Conservation (phyloP, 129 eudicot species). For the Cynara cardunculus region DNA sequence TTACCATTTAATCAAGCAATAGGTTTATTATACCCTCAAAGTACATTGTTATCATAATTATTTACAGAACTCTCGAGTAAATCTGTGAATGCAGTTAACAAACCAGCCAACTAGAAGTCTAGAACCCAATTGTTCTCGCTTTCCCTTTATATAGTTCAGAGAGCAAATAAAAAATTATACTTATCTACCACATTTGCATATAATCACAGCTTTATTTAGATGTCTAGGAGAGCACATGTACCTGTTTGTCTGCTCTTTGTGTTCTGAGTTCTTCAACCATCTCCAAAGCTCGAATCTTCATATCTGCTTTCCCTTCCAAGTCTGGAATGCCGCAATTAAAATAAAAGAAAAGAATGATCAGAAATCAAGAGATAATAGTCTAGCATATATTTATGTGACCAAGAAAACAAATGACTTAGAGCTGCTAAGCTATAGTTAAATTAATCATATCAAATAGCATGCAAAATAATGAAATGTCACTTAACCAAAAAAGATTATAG, state of each 20-base stretch:
- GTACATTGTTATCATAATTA: neutral
- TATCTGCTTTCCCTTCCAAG: constrained; percentile 87
- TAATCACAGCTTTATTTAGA: neutral
- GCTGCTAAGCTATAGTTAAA: neutral
- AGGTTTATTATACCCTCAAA: neutral
- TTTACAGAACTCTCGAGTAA: neutral
- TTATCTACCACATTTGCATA: neutral
- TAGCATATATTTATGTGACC: neutral
- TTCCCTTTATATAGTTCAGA: neutral
- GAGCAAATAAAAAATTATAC: neutral
- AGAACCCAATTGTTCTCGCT: neutral
- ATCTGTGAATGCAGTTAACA: neutral
- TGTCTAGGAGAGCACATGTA: neutral
- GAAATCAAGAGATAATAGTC: neutral
- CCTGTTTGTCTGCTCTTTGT: constrained; percentile 97
- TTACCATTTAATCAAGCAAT: neutral
- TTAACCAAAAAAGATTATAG: neutral
- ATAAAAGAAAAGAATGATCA: neutral
- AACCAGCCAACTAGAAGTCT: neutral
- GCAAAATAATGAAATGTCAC: neutral
- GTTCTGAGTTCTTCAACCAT: constrained; percentile 75
- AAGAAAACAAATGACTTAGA: neutral
- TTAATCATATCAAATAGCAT: neutral
- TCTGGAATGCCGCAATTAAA: constrained; percentile 32
- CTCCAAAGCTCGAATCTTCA: constrained; percentile 85